These are phyloP conservation scores for Globisporangium cederbergense DNA, from an alignment of 352 stramenopile species.

Conservation along the genomic window DNA sequence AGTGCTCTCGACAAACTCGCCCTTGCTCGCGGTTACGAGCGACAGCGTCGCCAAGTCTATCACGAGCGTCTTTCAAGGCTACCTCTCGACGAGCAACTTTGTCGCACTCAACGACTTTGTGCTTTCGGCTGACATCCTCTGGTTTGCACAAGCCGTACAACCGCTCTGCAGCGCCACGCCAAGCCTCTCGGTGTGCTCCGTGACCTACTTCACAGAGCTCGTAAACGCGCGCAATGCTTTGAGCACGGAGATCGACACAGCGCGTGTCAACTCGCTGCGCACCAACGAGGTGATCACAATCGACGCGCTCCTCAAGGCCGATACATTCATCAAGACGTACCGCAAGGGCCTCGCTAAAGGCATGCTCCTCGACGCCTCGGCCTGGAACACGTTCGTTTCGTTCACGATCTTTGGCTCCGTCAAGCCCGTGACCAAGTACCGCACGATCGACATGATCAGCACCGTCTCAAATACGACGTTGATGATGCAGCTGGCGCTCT, in stretches of 20 bases:
- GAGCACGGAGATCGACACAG: background rate
- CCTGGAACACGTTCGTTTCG: background rate
- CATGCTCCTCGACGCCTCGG: too few species aligned
- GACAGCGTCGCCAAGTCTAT: slow-evolving; percentile 2
- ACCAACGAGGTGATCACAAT: slow-evolving; percentile 2
- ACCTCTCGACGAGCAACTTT: background rate
- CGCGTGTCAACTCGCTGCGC: background rate
- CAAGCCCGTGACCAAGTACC: background rate
- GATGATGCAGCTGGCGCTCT: background rate
- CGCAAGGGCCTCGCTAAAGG: too few species aligned
- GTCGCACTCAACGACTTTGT: background rate
- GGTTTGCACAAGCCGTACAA: background rate
- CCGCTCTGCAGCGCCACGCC: background rate
- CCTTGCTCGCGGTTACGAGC: background rate
- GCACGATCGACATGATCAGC: background rate
- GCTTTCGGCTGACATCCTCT: background rate
- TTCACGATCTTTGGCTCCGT: background rate
- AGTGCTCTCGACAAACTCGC: background rate
- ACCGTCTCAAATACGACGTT: background rate
- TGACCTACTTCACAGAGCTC: background rate
- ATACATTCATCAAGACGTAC: too few species aligned
- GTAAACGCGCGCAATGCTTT: background rate
- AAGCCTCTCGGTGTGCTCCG: background rate
- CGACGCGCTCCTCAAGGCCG: background rate
- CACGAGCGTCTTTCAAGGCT: background rate